These are phyloP conservation scores for Stromatinia cepivora DNA, from an alignment of 2,329 filamentous ascomycete species.

Conservation along the genomic window DNA sequence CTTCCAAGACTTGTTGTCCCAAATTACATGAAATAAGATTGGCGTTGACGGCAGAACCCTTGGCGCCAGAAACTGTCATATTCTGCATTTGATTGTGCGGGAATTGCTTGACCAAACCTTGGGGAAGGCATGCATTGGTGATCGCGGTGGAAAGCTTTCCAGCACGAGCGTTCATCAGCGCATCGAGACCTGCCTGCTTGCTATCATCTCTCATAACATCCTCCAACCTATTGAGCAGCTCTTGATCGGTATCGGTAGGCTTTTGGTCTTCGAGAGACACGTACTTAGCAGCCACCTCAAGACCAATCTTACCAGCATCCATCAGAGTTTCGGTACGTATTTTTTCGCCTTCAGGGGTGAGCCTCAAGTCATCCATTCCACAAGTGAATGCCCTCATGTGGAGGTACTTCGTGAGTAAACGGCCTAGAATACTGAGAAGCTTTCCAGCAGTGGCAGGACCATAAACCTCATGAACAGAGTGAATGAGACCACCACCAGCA, in stretches of 20 bases:
- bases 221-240: conserved; percentile 77
- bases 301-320: conserved; percentile 67
- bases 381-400: conserved; percentile 96
- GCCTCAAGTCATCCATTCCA: conserved; percentile 90
- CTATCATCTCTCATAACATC: conserved; percentile 86
- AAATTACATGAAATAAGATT: conserved; percentile 98
- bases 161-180: conserved; percentile 74
- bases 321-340: conserved; percentile 67
- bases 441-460: conserved; percentile 84
- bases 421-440: conserved; percentile 83
- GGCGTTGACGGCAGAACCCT: conserved; percentile 89
- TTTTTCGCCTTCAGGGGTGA: conserved; percentile 77
- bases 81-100: conserved; percentile 98
- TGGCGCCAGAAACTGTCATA: conserved; percentile 96
- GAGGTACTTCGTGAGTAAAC: conserved; percentile 83
- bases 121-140: conserved; percentile 76
- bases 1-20: conserved; percentile 94
- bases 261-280: conserved; percentile 74
- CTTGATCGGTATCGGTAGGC: conserved; percentile 62
- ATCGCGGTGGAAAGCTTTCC: conserved; percentile 73
- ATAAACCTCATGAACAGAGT: conserved; percentile 91
- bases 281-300: conserved; percentile 81
- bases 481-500: conserved; percentile 80
- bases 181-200: conserved; percentile 89
- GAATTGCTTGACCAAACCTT: conserved; percentile 84